phyloP scores from a whole-genome alignment of 192 early-diverging fungal genomes.

The Coemansia sp. region DNA sequence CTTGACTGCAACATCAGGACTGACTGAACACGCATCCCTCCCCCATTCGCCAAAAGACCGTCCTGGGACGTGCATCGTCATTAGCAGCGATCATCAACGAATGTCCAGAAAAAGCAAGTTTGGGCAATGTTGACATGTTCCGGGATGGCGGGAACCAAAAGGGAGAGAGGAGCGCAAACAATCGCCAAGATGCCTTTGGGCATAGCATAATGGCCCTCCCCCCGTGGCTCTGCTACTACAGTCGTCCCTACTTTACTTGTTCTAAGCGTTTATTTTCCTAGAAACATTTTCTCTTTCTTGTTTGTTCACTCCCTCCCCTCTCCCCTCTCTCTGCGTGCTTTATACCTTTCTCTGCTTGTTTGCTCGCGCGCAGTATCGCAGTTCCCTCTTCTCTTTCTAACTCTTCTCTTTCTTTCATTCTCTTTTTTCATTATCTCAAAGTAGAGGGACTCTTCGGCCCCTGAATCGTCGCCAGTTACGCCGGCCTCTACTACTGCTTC shows the following conservation, averaged over 20 bases:
- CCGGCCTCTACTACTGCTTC: constrained; percentile 1
- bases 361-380: constrained; percentile 1
- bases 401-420: neutral
- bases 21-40: neutral
- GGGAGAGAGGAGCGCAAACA: constrained; percentile 6
- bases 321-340: neutral
- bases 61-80: neutral
- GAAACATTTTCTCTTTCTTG: neutral
- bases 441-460: constrained; percentile 31
- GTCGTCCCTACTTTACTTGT: constrained; percentile 7
- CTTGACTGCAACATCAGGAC: neutral
- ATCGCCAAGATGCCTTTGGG: neutral
- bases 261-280: neutral
- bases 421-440: neutral
- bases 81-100: neutral
- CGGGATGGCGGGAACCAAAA: neutral
- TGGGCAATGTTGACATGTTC: constrained; percentile 3
- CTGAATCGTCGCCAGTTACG: constrained; percentile 8
- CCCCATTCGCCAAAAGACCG: neutral
- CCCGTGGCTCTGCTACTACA: constrained; percentile 3
- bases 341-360: neutral
- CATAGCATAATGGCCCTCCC: neutral
- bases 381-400: neutral
- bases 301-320: neutral
- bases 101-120: neutral